Evolutionary conservation across 1,139 yeast genomes (phyloP), one percentile per base, ranked within the genome.

Genomic region (Hemisphaericaspora xylofermentans): DNA sequence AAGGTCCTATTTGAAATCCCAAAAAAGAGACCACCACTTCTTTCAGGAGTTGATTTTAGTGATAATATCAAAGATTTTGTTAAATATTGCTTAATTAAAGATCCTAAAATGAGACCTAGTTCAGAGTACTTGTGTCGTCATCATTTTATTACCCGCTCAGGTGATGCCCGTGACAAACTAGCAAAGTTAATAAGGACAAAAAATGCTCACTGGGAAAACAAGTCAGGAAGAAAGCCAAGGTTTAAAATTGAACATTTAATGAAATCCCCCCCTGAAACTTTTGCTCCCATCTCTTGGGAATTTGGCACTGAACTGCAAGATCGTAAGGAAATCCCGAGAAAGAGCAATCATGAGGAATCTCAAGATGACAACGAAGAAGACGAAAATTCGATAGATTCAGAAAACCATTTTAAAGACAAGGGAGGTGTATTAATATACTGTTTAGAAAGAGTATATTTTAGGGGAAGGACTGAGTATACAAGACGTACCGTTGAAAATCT

Each of bases 1-100:
- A 82, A 84, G 50, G 85, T 86, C 0, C 66, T 89, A 43, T 76
- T 83, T 54, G 78, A 80, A 44, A 83, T 89, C 41, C 94, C 95
- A 16, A 75, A 75, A 43, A 68, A 76, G 36, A 76, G 79, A 33
- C 80, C 96, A 0, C 96, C 96, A 1, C 56, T 61, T 7, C 64
- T 89, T 42, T 64, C 60, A 5, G 76, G 76, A 0, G 43, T 55
- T 6, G 54, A 63, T 15, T 80, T 64, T 51, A 65, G 81, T 36
- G 75, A 68, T n/a, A 58, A 64, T 31, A 70, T 82, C 33, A 78
- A 81, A 52, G 80, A 75, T 43, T 86, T 86, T 60, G 78, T 84
- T 10, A 66, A 67, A 36, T 63, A 64, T 43, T 85, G 93, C 54
- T 64, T 86, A 46, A 62, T 69, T 15, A 82, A 80, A 56, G 76